Conservation (phyloP, 139 green algal species). For the Chlorella sp. region DNA sequence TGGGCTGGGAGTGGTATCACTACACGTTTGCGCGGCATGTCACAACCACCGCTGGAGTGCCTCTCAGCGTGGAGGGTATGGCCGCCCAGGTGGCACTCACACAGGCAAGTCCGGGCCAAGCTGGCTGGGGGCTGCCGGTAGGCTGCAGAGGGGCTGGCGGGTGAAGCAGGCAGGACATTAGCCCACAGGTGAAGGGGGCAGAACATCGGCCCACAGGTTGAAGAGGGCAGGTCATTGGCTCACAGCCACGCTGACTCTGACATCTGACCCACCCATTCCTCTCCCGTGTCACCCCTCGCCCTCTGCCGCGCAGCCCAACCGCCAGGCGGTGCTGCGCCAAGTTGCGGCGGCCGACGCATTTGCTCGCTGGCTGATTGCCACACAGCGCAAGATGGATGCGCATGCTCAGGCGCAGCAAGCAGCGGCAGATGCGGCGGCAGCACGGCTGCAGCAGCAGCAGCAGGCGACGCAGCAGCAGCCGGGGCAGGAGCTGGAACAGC, state of each 20-base stretch:
- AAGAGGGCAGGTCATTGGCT: no score
- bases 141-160: no score
- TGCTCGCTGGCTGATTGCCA: not conserved
- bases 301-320: no score
- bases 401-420: not conserved
- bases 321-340: not conserved
- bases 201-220: no score
- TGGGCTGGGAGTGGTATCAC: not conserved
- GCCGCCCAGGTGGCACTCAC: not conserved
- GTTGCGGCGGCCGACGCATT: not conserved
- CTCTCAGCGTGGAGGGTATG: not conserved
- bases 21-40: not conserved
- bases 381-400: not conserved
- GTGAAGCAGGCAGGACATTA: not conserved
- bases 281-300: no score
- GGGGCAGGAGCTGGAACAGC: not conserved
- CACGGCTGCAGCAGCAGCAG: not conserved
- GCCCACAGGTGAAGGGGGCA: no score
- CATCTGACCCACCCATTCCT: no score
- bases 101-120: not conserved
- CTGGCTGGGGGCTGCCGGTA: not conserved
- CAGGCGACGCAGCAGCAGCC: not conserved
- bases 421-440: not conserved
- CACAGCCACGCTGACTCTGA: no score
- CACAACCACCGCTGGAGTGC: not conserved